A percentile compares a stretch with the other conserved stretches of the same genome.
These are phyloP conservation scores for Achaetomiella virescens DNA, from an alignment of 495 filamentous ascomycete genomes.

Conservation along the genomic window DNA sequence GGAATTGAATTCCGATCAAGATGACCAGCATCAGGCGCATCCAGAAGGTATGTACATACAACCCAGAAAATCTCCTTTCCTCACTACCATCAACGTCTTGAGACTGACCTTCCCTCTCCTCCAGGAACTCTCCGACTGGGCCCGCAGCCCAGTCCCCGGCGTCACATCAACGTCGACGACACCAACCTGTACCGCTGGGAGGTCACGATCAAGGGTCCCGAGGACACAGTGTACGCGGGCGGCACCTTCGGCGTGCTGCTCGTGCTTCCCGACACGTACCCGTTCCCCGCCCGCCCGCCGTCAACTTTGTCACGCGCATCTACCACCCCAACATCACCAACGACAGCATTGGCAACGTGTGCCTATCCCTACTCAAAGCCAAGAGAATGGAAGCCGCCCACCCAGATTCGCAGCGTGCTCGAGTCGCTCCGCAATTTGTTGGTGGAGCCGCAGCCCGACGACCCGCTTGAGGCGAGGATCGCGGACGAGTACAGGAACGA, in stretches of 20 bases:
- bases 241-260: conserved; percentile 75
- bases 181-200: conserved; percentile 82
- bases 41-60: no score
- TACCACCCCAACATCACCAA: conserved; percentile 98
- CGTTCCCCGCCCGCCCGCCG: conserved; percentile 85
- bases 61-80: background rate
- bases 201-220: conserved; percentile 67
- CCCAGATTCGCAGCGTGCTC: conserved; percentile 70
- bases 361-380: conserved; percentile 74
- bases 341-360: conserved; percentile 85
- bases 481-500: conserved; percentile 79
- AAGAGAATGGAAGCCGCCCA: conserved; percentile 95
- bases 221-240: conserved; percentile 65
- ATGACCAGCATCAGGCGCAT: no score
- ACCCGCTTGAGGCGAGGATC: conserved; percentile 82
- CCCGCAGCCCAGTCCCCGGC: conserved; percentile 54
- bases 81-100: background rate
- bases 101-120: background rate
- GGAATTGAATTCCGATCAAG: no score
- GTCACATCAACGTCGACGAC: conserved; percentile 63
- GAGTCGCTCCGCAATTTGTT: conserved; percentile 72
- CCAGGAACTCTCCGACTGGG: conserved; percentile 70
- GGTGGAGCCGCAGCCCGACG: conserved; percentile 84
- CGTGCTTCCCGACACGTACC: conserved; percentile 77
- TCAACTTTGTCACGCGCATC: conserved; percentile 89